Percentiles rank a stretch among this genome's conserved stretches.
Conservation (phyloP, 2,329 filamentous ascomycete species). For the Rutstroemia sydowiana region DNA sequence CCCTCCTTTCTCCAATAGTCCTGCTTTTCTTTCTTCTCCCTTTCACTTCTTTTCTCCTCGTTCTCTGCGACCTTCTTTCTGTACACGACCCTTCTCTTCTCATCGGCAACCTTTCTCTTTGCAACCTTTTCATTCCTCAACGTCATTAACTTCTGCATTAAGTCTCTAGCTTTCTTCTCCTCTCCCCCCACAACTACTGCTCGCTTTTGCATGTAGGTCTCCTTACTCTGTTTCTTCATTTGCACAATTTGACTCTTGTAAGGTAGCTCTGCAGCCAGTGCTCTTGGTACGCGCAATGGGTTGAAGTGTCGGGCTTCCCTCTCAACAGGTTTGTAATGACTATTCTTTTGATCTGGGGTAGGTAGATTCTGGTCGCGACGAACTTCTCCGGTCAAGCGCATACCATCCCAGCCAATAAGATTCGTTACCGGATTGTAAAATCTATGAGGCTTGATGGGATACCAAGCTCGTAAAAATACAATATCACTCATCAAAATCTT, state of each 20-base stretch:
- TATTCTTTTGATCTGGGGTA: slow-evolving; percentile 77
- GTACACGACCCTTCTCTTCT: slow-evolving; percentile 75
- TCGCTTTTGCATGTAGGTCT: slow-evolving; percentile 91
- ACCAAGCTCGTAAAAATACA: slow-evolving; percentile 94
- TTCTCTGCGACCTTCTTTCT: slow-evolving; percentile 75
- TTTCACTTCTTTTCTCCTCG: slow-evolving; percentile 74
- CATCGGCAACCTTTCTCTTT: slow-evolving; percentile 78
- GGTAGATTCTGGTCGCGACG: slow-evolving; percentile 67
- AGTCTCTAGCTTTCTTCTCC: slow-evolving; percentile 78
- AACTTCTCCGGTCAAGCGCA: slow-evolving; percentile 91
- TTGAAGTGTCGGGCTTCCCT: slow-evolving; percentile 70
- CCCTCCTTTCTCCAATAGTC: slow-evolving; percentile 92
- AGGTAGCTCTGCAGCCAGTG: slow-evolving; percentile 75
- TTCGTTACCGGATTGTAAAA: slow-evolving; percentile 98
- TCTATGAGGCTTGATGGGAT: slow-evolving; percentile 85
- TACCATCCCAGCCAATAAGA: slow-evolving; percentile 80
- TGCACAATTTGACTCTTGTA: slow-evolving; percentile 86
- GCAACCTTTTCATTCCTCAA: slow-evolving; percentile 84
- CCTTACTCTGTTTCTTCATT: slow-evolving; percentile 70
- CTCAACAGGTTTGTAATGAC: slow-evolving; percentile 68
- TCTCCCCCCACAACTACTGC: slow-evolving; percentile 81
- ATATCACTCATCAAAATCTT: slow-evolving; percentile 97
- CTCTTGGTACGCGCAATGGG: slow-evolving; percentile 61
- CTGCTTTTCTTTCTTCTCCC: slow-evolving; percentile 86
- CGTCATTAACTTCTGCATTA: slow-evolving; percentile 90